phyloP scores from a whole-genome alignment of 2,329 filamentous ascomycete species.

The Cladobotryum mycophilum region DNA sequence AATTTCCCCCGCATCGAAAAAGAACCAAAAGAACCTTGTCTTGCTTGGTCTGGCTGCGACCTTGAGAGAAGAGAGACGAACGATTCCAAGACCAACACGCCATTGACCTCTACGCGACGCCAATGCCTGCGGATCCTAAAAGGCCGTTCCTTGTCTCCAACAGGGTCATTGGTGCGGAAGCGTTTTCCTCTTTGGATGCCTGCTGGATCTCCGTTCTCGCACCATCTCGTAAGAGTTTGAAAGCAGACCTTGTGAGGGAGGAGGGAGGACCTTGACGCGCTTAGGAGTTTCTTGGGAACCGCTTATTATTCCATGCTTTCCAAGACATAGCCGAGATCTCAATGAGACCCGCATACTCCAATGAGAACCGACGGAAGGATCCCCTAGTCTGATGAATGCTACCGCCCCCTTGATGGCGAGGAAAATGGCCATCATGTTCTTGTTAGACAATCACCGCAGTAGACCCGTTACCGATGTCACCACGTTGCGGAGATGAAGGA shows the following conservation, averaged over 20 bases:
- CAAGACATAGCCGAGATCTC: no score
- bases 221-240: not conserved
- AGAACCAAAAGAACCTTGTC: not conserved
- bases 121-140: slow-evolving; percentile 3
- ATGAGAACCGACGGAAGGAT: slow-evolving; percentile 7
- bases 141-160: not conserved
- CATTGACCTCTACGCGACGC: not conserved
- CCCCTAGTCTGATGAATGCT: no score
- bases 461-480: no score
- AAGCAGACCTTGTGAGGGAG: no score
- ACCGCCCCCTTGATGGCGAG: no score
- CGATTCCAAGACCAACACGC: no score
- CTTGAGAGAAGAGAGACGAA: no score
- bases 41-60: not conserved
- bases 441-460: no score
- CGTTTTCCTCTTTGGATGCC: not conserved
- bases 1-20: slow-evolving; percentile 8
- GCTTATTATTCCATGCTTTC: no score
- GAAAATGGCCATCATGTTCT: no score
- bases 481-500: not conserved
- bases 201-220: not conserved
- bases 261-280: no score
- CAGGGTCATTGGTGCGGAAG: not conserved
- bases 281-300: no score
- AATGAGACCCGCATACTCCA: not conserved